Evolutionary conservation across 306 rosid genomes (phyloP).

Genomic region (Fragaria nilgerrensis): DNA sequence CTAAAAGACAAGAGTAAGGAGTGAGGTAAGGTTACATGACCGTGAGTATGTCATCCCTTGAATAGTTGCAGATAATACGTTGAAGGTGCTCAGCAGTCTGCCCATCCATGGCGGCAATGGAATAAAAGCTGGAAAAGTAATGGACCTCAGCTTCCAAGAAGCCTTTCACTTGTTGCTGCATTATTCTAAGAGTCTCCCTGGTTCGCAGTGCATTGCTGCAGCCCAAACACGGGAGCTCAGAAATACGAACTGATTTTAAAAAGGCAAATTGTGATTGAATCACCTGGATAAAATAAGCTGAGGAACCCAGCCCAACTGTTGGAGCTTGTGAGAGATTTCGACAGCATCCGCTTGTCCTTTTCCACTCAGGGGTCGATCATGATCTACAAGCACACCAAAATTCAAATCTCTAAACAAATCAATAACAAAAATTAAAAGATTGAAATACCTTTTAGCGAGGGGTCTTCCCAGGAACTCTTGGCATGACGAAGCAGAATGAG

Average conservation of each 20-base stretch:
- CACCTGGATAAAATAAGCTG: constrained; percentile 88
- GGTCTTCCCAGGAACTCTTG: constrained; percentile 63
- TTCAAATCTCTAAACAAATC: constrained; percentile 4
- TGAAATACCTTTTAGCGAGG: constrained; percentile 60
- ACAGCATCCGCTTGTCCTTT: constrained; percentile 72
- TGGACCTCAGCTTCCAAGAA: constrained; percentile 77
- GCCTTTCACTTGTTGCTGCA: constrained; percentile 77
- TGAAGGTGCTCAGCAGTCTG: constrained; percentile 98
- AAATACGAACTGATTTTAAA: background rate
- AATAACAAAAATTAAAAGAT: background rate
- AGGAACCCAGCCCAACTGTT: constrained; percentile 89
- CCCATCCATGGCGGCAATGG: constrained; percentile 99
- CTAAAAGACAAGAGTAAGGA: background rate
- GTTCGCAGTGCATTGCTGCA: constrained; percentile 79
- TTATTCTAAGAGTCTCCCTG: constrained; percentile 74
- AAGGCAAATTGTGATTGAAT: constrained; percentile 13
- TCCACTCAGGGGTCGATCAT: constrained; percentile 89
- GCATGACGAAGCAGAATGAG: constrained; percentile 96
- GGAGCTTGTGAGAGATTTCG: constrained; percentile 64
- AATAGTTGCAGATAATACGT: constrained; percentile 61
- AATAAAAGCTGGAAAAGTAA: constrained; percentile 89
- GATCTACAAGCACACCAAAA: constrained; percentile 45
- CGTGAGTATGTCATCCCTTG: constrained; percentile 74
- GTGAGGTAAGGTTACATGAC: constrained; percentile 63
- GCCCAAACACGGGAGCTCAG: constrained; percentile 25